phyloP scores from a whole-genome alignment of 805 yeast genomes.

The Candida adriatica region DNA sequence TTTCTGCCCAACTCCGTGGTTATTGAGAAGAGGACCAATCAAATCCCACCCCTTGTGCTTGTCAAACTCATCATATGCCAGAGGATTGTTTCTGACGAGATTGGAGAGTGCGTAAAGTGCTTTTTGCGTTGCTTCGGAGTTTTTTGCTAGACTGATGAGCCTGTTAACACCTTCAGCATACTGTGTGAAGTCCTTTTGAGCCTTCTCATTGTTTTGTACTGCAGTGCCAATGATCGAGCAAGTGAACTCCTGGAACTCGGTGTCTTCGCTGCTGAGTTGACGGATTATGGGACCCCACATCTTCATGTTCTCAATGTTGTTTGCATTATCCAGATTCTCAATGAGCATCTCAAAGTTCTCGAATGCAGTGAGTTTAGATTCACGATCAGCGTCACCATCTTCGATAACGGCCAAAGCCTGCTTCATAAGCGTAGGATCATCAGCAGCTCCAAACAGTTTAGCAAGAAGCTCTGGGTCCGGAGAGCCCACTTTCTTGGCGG shows the following conservation, averaged over 20 bases:
- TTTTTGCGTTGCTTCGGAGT: constrained; percentile 37
- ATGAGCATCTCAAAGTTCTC: constrained; percentile 92
- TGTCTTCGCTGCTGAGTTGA: constrained; percentile 37
- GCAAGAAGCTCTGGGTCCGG: constrained; percentile 78
- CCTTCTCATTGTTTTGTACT: constrained; percentile 78
- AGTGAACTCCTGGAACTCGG: constrained; percentile 48
- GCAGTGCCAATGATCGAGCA: constrained; percentile 83
- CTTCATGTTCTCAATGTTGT: constrained; percentile 75
- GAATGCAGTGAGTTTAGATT: constrained; percentile 65
- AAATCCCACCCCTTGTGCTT: constrained; percentile 56
- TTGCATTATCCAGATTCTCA: constrained; percentile 92
- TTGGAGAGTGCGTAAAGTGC: constrained; percentile 75
- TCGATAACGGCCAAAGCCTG: constrained; percentile 58
- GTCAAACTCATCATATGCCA: constrained; percentile 50
- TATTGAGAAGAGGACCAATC: constrained; percentile 28
- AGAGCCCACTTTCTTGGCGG: constrained; percentile 51
- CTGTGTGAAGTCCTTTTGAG: constrained; percentile 61
- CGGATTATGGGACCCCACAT: constrained; percentile 72
- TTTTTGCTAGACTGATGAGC: constrained; percentile 36
- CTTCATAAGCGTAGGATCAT: constrained; percentile 85
- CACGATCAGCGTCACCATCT: constrained; percentile 52
- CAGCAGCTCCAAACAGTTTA: constrained; percentile 71
- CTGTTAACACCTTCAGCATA: constrained; percentile 40
- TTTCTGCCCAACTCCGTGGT: constrained; percentile 27
- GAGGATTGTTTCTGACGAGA: constrained; percentile 59